Conservation (phyloP, 495 filamentous ascomycete genomes). For the Daldinia concentrica region DNA sequence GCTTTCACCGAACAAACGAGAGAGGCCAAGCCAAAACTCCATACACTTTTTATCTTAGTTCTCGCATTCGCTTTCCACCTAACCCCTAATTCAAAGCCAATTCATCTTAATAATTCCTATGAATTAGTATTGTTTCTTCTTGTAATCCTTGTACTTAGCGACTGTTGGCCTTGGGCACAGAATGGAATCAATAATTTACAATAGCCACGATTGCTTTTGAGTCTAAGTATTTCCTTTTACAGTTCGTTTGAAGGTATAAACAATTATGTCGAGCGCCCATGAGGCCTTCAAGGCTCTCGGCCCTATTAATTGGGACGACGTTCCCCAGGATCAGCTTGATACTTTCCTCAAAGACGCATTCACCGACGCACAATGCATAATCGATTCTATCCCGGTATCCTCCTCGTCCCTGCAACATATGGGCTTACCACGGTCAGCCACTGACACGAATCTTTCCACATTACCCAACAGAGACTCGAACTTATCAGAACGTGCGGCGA, state of each 20-base stretch:
- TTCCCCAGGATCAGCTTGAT: conserved; percentile 64
- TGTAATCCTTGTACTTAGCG: conserved; percentile 10
- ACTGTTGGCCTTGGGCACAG: background rate
- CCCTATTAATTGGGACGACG: conserved; percentile 71
- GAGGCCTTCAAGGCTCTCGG: conserved; percentile 78
- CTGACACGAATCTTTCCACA: conserved; percentile 45
- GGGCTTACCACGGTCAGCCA: conserved; percentile 46
- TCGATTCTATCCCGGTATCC: conserved; percentile 74
- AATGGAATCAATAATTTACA: conserved; percentile 23
- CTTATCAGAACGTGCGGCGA: conserved; percentile 41
- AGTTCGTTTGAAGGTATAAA: background rate
- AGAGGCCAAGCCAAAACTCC: background rate
- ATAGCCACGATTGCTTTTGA: background rate
- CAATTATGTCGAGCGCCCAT: conserved; percentile 70
- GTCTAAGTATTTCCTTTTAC: conserved; percentile 7
- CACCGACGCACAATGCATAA: conserved; percentile 69
- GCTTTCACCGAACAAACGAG: background rate
- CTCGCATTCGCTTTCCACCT: background rate
- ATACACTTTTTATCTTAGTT: background rate
- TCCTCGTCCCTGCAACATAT: conserved; percentile 32
- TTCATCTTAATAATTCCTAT: conserved; percentile 8
- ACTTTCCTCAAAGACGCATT: conserved; percentile 69
- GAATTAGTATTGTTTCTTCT: conserved; percentile 2
- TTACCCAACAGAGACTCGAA: conserved; percentile 21
- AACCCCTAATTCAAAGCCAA: background rate